Base-by-base conservation (phyloP, 495 filamentous ascomycete genomes). In the Penicillium turbatum region DNA sequence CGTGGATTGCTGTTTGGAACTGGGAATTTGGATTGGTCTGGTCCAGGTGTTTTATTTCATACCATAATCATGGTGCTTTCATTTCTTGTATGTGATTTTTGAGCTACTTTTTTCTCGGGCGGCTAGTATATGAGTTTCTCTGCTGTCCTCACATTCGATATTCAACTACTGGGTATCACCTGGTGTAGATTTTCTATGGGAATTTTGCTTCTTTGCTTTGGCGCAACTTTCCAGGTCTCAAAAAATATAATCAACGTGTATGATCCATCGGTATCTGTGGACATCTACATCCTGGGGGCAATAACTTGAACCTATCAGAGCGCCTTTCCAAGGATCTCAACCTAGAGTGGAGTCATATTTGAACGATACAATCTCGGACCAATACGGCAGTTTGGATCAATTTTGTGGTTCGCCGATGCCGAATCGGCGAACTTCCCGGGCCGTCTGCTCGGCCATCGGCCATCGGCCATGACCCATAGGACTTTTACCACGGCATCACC, bases 1-100 rank as follows among this genome's bases (percentile, higher is more conserved):
- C 54, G 40, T 40, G 48, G 38, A 56, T 54, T 41, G 38, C 39
- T 29, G 46, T 51, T 42, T 29, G 37, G 52, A 29, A 38, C 32
- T 43, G 43, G 27, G n/a, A 29, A 45, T 39, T 31, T 41, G 32
- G 26, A 6, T 31, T 47, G 15, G 24, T 24, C 12, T 29, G 30
- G 19, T 34, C 11, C n/a, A 27, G 26, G 12, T 43, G 19, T 35
- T 45, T 26, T 24, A 37, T 54, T 46, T 37, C 45, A 53, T 53
- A 53, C 41, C 51, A 46, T 34, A 8, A 10, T 39, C 42, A 31
- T 54, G 34, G 41, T 32, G 15, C 24, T 46, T 40, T 47, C 10
- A 6, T 39, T 54, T 48, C 51, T 54, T 54, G 51, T 54, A 54
- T 32, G 24, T 47, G 8, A 24, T 32, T 50, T 27, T 42, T 17